These are phyloP conservation scores for Polysphondylium violaceum DNA, from an alignment of 78 protist genomes.

Conservation along the genomic window DNA sequence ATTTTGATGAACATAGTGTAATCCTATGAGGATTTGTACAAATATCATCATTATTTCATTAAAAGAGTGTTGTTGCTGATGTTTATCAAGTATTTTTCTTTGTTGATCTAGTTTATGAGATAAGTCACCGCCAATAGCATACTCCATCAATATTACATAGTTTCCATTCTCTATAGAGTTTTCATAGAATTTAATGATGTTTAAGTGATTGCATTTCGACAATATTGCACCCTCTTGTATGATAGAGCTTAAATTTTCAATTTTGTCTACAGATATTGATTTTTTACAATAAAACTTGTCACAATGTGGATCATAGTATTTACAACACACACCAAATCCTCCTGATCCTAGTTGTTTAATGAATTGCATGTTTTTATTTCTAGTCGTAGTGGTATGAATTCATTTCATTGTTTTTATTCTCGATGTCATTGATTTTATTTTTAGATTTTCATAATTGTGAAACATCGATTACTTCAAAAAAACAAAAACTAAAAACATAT, in stretches of 20 bases:
- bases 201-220: slow-evolving; percentile 92
- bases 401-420: too few relatives aligned
- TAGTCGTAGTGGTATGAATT: too few relatives aligned
- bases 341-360: too few relatives aligned
- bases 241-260: not conserved
- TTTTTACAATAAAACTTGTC: too few relatives aligned
- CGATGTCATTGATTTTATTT: too few relatives aligned
- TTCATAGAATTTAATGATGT: slow-evolving; percentile 95
- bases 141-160: slow-evolving; percentile 1
- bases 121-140: slow-evolving; percentile 3
- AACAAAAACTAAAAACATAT: too few relatives aligned
- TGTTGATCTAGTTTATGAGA: not conserved
- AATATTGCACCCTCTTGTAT: slow-evolving; percentile 8
- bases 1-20: slow-evolving; percentile 86
- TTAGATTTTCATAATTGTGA: too few relatives aligned
- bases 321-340: too few relatives aligned
- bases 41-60: slow-evolving; percentile 14
- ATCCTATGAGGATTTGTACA: slow-evolving; percentile 93
- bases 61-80: not conserved
- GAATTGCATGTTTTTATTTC: too few relatives aligned
- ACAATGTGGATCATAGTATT: too few relatives aligned
- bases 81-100: too few relatives aligned
- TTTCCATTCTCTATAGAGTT: slow-evolving; percentile 85
- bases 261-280: not conserved
- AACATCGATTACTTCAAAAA: too few relatives aligned